A percentile compares a stretch with the other conserved stretches of the same genome.
Evolutionary conservation across 805 yeast species (phyloP).

Genomic region (Candida palmyrensis): DNA sequence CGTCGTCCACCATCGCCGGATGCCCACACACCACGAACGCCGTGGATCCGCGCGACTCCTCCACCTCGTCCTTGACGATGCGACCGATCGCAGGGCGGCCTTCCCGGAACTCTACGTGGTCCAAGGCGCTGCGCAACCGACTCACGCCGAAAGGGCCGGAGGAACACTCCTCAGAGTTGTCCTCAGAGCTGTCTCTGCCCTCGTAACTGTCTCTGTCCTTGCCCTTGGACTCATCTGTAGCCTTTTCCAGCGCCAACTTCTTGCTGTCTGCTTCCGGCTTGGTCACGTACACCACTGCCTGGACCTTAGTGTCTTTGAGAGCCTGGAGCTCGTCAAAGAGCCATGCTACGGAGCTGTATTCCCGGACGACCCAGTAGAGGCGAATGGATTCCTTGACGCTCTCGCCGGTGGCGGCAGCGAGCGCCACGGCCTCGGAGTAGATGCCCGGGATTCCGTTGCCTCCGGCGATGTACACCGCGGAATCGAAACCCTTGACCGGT

Average conservation of each 20-base stretch:
- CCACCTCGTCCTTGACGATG: conserved; percentile 28
- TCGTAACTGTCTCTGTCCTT: neutral
- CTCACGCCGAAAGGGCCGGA: neutral
- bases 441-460: conserved; percentile 41
- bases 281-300: conserved; percentile 33
- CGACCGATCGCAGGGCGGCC: conserved; percentile 41
- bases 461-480: conserved; percentile 26
- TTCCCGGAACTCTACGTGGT: conserved; percentile 26
- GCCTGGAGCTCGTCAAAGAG: conserved; percentile 19
- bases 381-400: conserved; percentile 11
- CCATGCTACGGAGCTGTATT: conserved; percentile 26
- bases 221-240: conserved; percentile 4
- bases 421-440: conserved; percentile 25
- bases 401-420: conserved; percentile 10
- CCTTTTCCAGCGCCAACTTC: no score
- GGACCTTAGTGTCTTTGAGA: conserved; percentile 21
- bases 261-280: conserved; percentile 14
- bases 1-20: conserved; percentile 28
- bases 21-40: conserved; percentile 29
- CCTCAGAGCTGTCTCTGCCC: neutral
- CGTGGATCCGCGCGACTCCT: conserved; percentile 31
- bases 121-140: conserved; percentile 17
- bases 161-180: neutral
- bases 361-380: conserved; percentile 25
- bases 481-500: conserved; percentile 26